phyloP scores from a whole-genome alignment of 2,329 filamentous ascomycete genomes.

The Metarhizium anisopliae region DNA sequence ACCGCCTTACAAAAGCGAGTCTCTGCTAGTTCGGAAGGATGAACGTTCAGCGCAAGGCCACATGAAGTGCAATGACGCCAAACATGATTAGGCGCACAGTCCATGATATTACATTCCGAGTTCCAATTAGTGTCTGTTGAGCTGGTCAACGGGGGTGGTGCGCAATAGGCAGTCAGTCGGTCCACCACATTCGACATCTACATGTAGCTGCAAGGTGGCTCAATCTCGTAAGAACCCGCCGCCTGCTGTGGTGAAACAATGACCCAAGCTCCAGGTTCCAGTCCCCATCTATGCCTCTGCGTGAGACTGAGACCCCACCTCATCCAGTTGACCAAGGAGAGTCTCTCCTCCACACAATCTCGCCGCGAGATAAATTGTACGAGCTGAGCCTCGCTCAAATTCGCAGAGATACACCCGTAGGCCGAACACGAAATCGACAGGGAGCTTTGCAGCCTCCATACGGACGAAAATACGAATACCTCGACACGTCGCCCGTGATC shows the following conservation, averaged over 20 bases:
- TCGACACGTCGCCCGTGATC: background rate
- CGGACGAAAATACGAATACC: background rate
- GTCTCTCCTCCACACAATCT: background rate
- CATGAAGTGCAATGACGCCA: too few relatives aligned
- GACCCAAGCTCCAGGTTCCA: background rate
- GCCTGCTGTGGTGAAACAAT: background rate
- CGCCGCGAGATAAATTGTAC: background rate
- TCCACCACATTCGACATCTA: background rate
- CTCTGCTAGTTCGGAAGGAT: too few relatives aligned
- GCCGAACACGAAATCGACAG: background rate
- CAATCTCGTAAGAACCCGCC: background rate
- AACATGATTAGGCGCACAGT: too few relatives aligned
- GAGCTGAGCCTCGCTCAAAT: background rate
- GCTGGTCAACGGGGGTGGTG: too few relatives aligned
- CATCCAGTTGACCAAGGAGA: too few relatives aligned
- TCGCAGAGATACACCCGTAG: background rate
- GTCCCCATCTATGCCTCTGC: too few relatives aligned
- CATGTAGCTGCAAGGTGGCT: background rate
- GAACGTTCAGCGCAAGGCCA: too few relatives aligned
- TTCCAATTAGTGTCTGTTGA: too few relatives aligned
- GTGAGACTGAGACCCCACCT: too few relatives aligned
- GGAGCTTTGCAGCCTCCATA: background rate
- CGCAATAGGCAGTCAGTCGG: background rate
- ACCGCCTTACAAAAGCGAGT: too few relatives aligned
- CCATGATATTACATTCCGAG: too few relatives aligned